Evolutionary conservation across 352 stramenopile species (phyloP).

Genomic region (Phytophthora sansomeana): DNA sequence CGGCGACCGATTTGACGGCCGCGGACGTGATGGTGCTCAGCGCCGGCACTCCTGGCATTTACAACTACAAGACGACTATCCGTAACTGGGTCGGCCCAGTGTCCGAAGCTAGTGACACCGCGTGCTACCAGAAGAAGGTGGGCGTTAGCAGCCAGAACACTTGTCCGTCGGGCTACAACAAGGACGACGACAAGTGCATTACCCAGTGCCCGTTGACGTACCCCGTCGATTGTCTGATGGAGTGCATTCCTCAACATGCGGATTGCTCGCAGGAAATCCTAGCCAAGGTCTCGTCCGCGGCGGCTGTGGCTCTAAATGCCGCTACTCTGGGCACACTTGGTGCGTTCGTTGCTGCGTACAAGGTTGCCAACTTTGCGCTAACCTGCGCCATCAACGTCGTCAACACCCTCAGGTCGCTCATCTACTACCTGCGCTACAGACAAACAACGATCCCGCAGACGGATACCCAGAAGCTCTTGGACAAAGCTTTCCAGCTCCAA

Average conservation of each 20-base stretch:
- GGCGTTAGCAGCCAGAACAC: constrained; percentile 32
- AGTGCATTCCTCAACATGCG: constrained; percentile 49
- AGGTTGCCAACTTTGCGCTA: constrained; percentile 15
- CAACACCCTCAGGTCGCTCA: constrained; percentile 34
- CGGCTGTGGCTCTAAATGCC: constrained; percentile 42
- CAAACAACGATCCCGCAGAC: constrained; percentile 20
- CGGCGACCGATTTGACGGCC: constrained; percentile 13
- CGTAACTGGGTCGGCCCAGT: constrained; percentile 52
- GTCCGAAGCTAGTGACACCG: constrained; percentile 8
- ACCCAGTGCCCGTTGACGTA: constrained; percentile 56
- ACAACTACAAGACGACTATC: constrained; percentile 37
- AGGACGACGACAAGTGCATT: constrained; percentile 52
- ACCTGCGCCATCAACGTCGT: constrained; percentile 31
- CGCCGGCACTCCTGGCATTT: constrained; percentile 10
- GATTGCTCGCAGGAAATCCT: constrained; percentile 51
- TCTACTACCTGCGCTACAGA: constrained; percentile 40
- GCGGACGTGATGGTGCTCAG: constrained; percentile 31
- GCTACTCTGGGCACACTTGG: constrained; percentile 51
- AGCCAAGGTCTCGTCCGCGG: constrained; percentile 41
- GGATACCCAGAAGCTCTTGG: constrained; percentile 33
- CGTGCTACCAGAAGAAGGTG: constrained; percentile 40
- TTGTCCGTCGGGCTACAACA: constrained; percentile 53
- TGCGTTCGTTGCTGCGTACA: constrained; percentile 19
- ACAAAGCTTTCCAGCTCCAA: constrained; percentile 34
- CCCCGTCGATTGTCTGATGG: constrained; percentile 41